Percentiles rank a stretch among this genome's conserved stretches.
Evolutionary conservation across 225 moss, liverwort and hornwort species (phyloP).

Genomic region (Thuidium tamariscinum): DNA sequence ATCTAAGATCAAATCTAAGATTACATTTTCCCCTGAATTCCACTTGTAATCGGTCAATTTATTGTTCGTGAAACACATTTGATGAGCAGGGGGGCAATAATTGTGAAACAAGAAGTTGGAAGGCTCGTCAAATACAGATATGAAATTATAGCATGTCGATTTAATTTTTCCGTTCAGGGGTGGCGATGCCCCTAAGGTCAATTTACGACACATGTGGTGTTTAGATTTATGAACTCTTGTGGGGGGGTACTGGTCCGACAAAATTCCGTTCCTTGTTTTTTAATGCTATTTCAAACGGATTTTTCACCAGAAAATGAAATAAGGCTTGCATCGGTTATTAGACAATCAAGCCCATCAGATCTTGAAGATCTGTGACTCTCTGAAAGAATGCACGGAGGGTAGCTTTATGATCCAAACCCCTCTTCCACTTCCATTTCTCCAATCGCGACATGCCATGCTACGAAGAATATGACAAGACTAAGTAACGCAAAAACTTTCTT

Average conservation of each 20-base stretch:
- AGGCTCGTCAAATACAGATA: neutral
- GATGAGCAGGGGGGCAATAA: neutral
- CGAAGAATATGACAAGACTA: neutral
- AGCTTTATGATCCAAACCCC: neutral
- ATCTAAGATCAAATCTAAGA: too few relatives aligned
- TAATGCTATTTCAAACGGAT: neutral
- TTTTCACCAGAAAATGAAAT: neutral
- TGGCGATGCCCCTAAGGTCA: neutral
- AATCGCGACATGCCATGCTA: neutral
- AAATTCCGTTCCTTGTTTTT: neutral
- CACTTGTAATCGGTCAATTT: neutral
- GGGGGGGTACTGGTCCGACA: neutral
- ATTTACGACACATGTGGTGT: neutral
- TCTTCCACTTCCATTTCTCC: neutral
- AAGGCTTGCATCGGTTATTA: neutral
- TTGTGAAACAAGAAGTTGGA: neutral
- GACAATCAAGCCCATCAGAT: neutral
- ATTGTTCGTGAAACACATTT: neutral
- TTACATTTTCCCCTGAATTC: neutral
- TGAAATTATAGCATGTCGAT: neutral
- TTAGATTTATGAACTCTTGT: neutral
- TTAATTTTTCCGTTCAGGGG: neutral
- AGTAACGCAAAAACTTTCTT: neutral
- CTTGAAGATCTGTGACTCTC: neutral
- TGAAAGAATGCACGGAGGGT: neutral